phyloP scores from a whole-genome alignment of 208 protist species.

The Angomonas ambiguus region DNA sequence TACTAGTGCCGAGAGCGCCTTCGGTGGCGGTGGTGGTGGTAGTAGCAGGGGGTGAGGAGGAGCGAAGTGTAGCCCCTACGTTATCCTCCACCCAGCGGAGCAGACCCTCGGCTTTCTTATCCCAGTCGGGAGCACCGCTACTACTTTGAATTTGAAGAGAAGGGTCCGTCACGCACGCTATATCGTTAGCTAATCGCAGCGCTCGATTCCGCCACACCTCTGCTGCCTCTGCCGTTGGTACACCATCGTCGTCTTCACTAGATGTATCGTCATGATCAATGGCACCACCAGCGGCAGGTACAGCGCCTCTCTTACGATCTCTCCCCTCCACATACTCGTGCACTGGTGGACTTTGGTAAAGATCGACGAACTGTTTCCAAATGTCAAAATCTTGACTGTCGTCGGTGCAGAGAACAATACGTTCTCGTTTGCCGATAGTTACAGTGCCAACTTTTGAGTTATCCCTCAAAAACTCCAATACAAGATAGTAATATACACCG shows the following conservation, averaged over 20 bases:
- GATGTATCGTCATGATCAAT: constrained; percentile 56
- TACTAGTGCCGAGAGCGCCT: too few species aligned
- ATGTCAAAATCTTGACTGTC: constrained; percentile 71
- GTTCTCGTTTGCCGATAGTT: constrained; percentile 54
- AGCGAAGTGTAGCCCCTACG: background rate
- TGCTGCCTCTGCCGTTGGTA: background rate
- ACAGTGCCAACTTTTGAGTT: constrained; percentile 22
- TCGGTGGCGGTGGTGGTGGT: background rate
- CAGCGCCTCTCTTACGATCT: constrained; percentile 8
- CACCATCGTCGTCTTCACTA: constrained; percentile 44
- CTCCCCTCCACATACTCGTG: constrained; percentile 19
- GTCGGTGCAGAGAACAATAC: constrained; percentile 76
- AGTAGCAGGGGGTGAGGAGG: background rate
- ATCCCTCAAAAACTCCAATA: constrained; percentile 76
- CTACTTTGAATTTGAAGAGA: constrained; percentile 27
- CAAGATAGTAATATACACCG: constrained; percentile 67
- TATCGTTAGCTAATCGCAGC: constrained; percentile 44
- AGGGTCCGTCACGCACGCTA: constrained; percentile 35
- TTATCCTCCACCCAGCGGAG: background rate
- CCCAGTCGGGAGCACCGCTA: constrained; percentile 7
- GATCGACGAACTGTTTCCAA: constrained; percentile 71
- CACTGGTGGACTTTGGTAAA: constrained; percentile 44
- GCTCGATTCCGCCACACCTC: constrained; percentile 55
- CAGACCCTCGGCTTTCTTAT: background rate
- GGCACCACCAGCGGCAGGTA: constrained; percentile 11